Percentiles rank a stretch among this genome's conserved stretches.
phyloP scores from a whole-genome alignment of 148 eudicot species.

The Chenopodium quinoa region DNA sequence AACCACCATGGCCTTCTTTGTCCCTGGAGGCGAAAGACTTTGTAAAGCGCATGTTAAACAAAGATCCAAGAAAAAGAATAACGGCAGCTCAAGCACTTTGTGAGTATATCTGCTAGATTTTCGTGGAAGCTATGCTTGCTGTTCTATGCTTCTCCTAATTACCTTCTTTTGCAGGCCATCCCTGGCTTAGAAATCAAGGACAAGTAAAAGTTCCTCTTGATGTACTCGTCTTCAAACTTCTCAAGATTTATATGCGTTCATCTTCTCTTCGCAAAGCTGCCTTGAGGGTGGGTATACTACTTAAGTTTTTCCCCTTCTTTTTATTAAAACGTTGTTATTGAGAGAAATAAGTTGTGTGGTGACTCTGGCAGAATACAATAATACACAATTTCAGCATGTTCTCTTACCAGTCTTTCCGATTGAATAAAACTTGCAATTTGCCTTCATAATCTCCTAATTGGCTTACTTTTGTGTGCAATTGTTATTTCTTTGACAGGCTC shows the following conservation, averaged over 20 bases:
- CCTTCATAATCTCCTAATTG: not conserved
- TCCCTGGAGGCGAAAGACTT: slow-evolving; percentile 87
- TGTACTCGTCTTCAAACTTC: slow-evolving; percentile 61
- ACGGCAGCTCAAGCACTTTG: slow-evolving; percentile 91
- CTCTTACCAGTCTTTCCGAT: not conserved
- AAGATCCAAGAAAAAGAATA: slow-evolving; percentile 94
- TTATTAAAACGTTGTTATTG: not conserved
- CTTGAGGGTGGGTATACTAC: slow-evolving; percentile 54
- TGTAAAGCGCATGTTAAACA: slow-evolving; percentile 75
- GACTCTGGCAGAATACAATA: not conserved
- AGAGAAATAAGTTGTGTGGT: not conserved
- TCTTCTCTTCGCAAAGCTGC: slow-evolving; percentile 94
- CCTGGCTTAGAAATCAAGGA: slow-evolving; percentile 63
- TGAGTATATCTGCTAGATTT: slow-evolving; percentile 36
- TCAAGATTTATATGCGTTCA: slow-evolving; percentile 80
- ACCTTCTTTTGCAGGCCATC: slow-evolving; percentile 62
- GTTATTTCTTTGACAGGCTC: slow-evolving; percentile 53
- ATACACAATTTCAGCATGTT: not conserved
- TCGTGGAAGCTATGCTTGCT: slow-evolving; percentile 2
- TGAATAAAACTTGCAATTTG: not conserved
- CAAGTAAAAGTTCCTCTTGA: slow-evolving; percentile 70
- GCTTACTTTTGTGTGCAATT: slow-evolving; percentile 1
- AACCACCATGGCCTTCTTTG: slow-evolving; percentile 88
- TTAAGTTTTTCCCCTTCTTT: not conserved
- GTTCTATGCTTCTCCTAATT: slow-evolving; percentile 1